These are phyloP conservation scores for Teunomyces tritomae DNA, from an alignment of 805 yeast species.

Conservation along the genomic window DNA sequence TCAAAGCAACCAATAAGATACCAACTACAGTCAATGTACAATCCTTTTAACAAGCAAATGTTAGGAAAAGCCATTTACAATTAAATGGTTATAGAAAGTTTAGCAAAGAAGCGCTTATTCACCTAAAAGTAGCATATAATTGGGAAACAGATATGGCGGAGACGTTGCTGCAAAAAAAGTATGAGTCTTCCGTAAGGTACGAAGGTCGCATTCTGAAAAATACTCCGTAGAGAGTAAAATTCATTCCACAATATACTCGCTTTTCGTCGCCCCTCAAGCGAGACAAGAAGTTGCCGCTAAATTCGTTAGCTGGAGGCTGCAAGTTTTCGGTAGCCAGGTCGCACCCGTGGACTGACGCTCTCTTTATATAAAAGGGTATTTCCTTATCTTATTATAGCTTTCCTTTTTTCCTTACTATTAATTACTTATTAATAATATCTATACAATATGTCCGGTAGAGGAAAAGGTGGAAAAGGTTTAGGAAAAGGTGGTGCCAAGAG, in stretches of 20 bases:
- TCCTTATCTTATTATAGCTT: not conserved
- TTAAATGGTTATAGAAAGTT: no score
- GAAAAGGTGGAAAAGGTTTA: constrained; percentile 99
- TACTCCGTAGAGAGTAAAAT: not conserved
- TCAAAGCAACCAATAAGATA: no score
- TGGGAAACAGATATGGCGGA: no score
- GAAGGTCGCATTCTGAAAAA: constrained; percentile 1
- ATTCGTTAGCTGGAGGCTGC: not conserved
- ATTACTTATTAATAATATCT: constrained; percentile 14
- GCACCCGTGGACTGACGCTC: constrained; percentile 6
- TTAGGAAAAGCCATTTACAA: no score
- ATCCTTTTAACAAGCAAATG: not conserved
- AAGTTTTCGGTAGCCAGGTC: constrained; percentile 5
- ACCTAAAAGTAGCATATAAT: no score
- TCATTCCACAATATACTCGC: not conserved
- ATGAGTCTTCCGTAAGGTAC: not conserved
- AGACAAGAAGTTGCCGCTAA: not conserved
- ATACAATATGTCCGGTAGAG: constrained; percentile 88
- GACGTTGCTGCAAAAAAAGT: not conserved
- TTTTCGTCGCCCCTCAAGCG: constrained; percentile 2
- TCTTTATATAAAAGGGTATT: constrained; percentile 2
- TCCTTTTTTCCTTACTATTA: constrained; percentile 13
- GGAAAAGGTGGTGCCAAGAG: constrained; percentile 99
- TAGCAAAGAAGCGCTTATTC: no score
- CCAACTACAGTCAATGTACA: no score